Conservation (phyloP, 179 eudicot genomes). For the Heliamphora pulchella region DNA sequence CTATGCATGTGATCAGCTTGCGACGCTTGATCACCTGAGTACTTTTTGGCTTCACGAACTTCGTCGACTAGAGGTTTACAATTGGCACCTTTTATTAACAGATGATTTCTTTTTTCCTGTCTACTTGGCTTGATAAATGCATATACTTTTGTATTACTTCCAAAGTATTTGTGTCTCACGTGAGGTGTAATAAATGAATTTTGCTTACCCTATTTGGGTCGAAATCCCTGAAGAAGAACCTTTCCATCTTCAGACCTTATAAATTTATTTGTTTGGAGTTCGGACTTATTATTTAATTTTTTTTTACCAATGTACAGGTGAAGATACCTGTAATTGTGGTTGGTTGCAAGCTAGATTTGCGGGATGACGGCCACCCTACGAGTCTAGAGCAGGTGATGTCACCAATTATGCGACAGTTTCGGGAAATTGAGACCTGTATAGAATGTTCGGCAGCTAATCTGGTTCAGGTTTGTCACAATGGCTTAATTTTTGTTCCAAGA, state of each 20-base stretch:
- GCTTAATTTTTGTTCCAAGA: background rate
- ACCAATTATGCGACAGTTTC: constrained; percentile 88
- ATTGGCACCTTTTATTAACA: background rate
- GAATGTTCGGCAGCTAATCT: constrained; percentile 85
- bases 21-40: constrained; percentile 65
- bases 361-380: constrained; percentile 55
- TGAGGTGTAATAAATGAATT: background rate
- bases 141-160: background rate
- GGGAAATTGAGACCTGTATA: constrained; percentile 96
- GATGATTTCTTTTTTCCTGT: background rate
- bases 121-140: background rate
- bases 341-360: constrained; percentile 90
- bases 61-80: constrained; percentile 69
- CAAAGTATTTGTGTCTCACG: background rate
- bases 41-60: constrained; percentile 92
- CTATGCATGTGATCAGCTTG: constrained; percentile 79
- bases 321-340: constrained; percentile 85
- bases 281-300: background rate
- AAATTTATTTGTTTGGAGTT: too few species aligned
- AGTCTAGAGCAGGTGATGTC: constrained; percentile 87
- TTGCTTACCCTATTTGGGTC: too few species aligned
- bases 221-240: too few species aligned
- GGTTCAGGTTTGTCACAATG: constrained; percentile 60
- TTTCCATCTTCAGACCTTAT: too few species aligned
- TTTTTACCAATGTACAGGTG: constrained; percentile 39